Evolutionary conservation across 306 rosid genomes (phyloP).

Genomic region (Ammopiptanthus mongolicus): DNA sequence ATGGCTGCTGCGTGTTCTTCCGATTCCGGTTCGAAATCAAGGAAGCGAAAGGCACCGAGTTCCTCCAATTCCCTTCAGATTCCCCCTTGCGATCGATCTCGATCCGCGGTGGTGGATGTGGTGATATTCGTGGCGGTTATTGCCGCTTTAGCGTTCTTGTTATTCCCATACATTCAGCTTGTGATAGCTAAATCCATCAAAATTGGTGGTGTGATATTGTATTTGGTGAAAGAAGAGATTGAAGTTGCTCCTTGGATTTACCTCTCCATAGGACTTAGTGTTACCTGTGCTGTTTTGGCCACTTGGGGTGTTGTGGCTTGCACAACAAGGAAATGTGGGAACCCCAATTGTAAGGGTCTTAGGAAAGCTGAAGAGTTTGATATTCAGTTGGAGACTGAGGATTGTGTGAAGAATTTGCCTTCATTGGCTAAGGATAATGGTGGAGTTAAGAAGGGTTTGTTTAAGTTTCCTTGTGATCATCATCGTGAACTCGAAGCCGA

Average conservation of each 20-base stretch:
- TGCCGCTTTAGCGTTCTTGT: conserved; percentile 54
- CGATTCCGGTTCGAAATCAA: conserved; percentile 44
- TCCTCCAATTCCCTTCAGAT: conserved; percentile 44
- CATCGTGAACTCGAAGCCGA: conserved; percentile 85
- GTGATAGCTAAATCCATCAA: conserved; percentile 28
- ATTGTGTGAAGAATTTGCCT: conserved; percentile 74
- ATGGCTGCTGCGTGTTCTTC: conserved; percentile 55
- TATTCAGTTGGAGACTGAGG: conserved; percentile 94
- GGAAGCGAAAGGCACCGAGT: conserved; percentile 43
- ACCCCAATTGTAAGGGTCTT: conserved; percentile 77
- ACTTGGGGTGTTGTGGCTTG: conserved; percentile 60
- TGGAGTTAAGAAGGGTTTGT: conserved; percentile 63
- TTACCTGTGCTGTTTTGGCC: conserved; percentile 56
- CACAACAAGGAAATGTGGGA: conserved; percentile 67
- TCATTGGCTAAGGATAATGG: conserved; percentile 41
- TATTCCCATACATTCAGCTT: conserved; percentile 61
- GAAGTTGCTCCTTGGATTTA: conserved; percentile 64
- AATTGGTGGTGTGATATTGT: conserved; percentile 31
- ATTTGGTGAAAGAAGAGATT: conserved; percentile 59
- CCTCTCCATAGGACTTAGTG: conserved; percentile 54
- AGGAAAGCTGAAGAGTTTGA: conserved; percentile 81
- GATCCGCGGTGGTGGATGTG: conserved; percentile 63
- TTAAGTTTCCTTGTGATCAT: conserved; percentile 78
- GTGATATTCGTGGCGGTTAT: conserved; percentile 68
- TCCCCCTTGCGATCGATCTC: conserved; percentile 66